A percentile compares a stretch with the other conserved stretches of the same genome.
Evolutionary conservation across 768 basidiomycete species (phyloP).

Genomic region (Lentinula lateritia): DNA sequence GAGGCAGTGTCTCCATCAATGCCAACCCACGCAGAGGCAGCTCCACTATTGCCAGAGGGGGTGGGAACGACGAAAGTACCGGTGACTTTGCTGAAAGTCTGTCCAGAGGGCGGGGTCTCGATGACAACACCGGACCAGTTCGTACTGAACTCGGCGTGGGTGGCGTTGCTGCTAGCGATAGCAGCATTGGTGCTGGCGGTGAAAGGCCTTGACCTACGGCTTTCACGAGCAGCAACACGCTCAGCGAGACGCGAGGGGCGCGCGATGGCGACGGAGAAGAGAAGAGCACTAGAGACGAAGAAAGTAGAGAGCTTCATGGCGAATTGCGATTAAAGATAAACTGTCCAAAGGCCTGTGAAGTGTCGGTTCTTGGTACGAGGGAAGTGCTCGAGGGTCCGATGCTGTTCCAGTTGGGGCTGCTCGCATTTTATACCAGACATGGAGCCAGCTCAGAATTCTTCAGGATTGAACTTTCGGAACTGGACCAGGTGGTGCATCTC

Average conservation of each 20-base stretch:
- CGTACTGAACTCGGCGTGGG: conserved; percentile 5
- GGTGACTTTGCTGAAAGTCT: conserved; percentile 2
- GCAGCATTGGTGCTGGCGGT: not conserved
- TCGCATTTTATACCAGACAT: not conserved
- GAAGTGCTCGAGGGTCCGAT: not conserved
- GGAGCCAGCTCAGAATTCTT: not conserved
- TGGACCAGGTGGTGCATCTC: not conserved
- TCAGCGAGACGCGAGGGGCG: conserved; percentile 6
- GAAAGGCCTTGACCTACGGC: not conserved
- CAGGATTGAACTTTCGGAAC: not conserved
- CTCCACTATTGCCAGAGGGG: not conserved
- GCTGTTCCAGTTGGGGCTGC: not conserved
- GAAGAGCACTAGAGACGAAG: conserved; percentile 3
- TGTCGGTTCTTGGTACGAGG: not conserved
- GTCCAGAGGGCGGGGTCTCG: not conserved
- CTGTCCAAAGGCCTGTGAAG: not conserved
- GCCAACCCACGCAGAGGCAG: conserved; percentile 10
- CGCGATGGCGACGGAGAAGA: conserved; percentile 2
- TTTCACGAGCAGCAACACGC: conserved; percentile 7
- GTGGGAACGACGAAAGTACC: conserved; percentile 8
- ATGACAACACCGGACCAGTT: conserved; percentile 8
- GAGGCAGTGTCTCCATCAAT: conserved; percentile 8
- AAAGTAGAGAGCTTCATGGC: conserved; percentile 4
- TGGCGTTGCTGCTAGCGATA: not conserved
- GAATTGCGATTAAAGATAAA: not conserved